Base-by-base conservation (phyloP, 2,329 filamentous ascomycete genomes). In the Phaeophleospora eucalypticola region DNA sequence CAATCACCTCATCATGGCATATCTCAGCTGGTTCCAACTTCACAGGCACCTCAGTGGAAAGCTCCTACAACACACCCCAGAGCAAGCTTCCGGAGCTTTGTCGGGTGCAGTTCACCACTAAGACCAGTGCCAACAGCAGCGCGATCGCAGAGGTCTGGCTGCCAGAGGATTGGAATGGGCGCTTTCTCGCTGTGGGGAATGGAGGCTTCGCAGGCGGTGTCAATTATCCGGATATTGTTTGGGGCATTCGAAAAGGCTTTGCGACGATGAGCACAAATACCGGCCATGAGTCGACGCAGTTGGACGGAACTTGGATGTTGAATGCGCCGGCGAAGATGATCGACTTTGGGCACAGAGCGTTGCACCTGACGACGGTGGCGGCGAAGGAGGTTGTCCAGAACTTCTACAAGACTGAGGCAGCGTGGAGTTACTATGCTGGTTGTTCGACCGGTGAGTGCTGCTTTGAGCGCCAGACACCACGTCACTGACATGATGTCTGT, bases 291-390 rank as follows among this genome's bases (percentile, higher is more conserved):
- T 42, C 42, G n/a, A 49, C 37, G 7, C 24, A 36, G 18, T 15
- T 20, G 4, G 40, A 66, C 38, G 63, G 62, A 4, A 48, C 54
- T 4, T 71, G 68, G 67, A 67, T 64, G 3, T 56, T 65, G 43
- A 53, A 67, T 3, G 53, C 66, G 4, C 61, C 65, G 1, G 64
- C 63, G 16, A 60, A 54, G 4, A 40, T 66, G 3, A 60, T 61
- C 16, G 70, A 72, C 38, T 66, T 58, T 49, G 64, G 57, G 2
- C 61, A 62, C 43, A 58, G 62, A 15, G 58, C 63, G 3, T 54
- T 73, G 58, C 76, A 80, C 54, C 71, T 70, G 4, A 81, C 78
- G 0, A 73, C 76, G 0, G 79, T 79, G 7, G 71, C 74, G 0
- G 66, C 60, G 4, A 60, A 65, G 50, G 41, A 50, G 4, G 40